A percentile compares a stretch with the other conserved stretches of the same genome.
Conservation (phyloP, 805 yeast species). For the Candida montana region DNA sequence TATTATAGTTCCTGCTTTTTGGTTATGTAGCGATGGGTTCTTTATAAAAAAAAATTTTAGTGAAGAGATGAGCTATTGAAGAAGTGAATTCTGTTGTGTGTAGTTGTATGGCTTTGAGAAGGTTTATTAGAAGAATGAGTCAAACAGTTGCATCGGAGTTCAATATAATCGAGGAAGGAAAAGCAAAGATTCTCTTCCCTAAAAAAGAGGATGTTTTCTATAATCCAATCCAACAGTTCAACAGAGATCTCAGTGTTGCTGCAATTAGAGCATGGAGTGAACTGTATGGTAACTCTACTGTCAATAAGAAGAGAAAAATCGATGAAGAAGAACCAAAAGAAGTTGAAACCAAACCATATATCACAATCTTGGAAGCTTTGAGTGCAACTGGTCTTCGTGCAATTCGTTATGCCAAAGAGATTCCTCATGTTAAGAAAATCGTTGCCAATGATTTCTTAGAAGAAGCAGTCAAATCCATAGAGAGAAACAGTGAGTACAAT, state of each 20-base stretch:
- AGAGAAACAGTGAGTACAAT: conserved; percentile 66
- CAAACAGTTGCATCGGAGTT: conserved; percentile 21
- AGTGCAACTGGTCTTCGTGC: conserved; percentile 96
- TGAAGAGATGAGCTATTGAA: not conserved
- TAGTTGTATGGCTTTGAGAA: not conserved
- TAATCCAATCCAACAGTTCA: conserved; percentile 95
- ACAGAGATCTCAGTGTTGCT: conserved; percentile 81
- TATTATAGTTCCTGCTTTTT: too few species aligned
- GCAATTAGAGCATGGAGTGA: conserved; percentile 86
- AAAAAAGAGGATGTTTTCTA: conserved; percentile 83
- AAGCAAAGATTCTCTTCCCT: conserved; percentile 77
- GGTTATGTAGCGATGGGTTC: not conserved
- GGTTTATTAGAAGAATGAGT: not conserved
- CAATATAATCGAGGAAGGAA: conserved; percentile 63
- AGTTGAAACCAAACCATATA: conserved; percentile 29
- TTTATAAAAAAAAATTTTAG: not conserved
- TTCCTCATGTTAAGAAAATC: conserved; percentile 66
- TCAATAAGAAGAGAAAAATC: conserved; percentile 27
- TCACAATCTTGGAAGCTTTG: conserved; percentile 79
- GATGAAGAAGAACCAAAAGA: conserved; percentile 21
- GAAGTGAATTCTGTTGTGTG: not conserved
- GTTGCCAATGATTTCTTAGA: conserved; percentile 87
- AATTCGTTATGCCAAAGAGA: conserved; percentile 86
- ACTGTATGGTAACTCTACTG: conserved; percentile 37
- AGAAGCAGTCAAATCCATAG: conserved; percentile 80